Conservation (phyloP, 1,284 basidiomycete genomes). For the Tylopilus sp. region DNA sequence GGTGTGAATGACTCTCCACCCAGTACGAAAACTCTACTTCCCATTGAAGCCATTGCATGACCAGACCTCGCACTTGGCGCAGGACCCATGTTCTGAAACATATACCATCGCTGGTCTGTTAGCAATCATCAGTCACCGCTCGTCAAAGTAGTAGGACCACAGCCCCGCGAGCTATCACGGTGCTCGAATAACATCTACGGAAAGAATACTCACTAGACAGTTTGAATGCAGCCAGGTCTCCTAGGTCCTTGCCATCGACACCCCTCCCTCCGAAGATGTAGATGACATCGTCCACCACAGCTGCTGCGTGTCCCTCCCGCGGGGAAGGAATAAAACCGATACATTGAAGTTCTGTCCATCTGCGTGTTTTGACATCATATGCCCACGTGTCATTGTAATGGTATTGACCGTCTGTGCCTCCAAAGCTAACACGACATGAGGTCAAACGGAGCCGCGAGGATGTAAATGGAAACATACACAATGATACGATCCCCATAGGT, state of each 20-base stretch:
- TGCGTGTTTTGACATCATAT: slow-evolving; percentile 80
- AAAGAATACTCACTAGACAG: slow-evolving; percentile 71
- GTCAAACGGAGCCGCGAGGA: slow-evolving; percentile 11
- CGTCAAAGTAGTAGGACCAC: background rate
- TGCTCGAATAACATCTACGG: background rate
- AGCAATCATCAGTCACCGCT: slow-evolving; percentile 13
- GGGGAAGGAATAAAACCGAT: slow-evolving; percentile 98
- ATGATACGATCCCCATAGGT: slow-evolving; percentile 84
- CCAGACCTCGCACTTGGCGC: slow-evolving; percentile 88
- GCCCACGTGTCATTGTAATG: slow-evolving; percentile 99
- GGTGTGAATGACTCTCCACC: slow-evolving; percentile 90
- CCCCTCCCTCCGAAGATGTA: slow-evolving; percentile 98
- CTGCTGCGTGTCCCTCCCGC: slow-evolving; percentile 94
- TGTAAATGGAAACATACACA: slow-evolving; percentile 51
- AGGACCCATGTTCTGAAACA: slow-evolving; percentile 99
- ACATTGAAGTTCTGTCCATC: slow-evolving; percentile 92
- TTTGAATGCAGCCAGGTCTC: slow-evolving; percentile 95
- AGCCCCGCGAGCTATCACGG: background rate
- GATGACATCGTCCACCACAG: slow-evolving; percentile 96
- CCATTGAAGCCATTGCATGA: slow-evolving; percentile 91
- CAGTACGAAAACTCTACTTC: slow-evolving; percentile 86
- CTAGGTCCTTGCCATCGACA: slow-evolving; percentile 94
- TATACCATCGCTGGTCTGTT: slow-evolving; percentile 85
- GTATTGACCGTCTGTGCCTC: slow-evolving; percentile 96
- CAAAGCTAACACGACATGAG: slow-evolving; percentile 61